These are phyloP conservation scores for Aegilops bicornis DNA, from an alignment of 176 grass and related monocot genomes.

Conservation along the genomic window DNA sequence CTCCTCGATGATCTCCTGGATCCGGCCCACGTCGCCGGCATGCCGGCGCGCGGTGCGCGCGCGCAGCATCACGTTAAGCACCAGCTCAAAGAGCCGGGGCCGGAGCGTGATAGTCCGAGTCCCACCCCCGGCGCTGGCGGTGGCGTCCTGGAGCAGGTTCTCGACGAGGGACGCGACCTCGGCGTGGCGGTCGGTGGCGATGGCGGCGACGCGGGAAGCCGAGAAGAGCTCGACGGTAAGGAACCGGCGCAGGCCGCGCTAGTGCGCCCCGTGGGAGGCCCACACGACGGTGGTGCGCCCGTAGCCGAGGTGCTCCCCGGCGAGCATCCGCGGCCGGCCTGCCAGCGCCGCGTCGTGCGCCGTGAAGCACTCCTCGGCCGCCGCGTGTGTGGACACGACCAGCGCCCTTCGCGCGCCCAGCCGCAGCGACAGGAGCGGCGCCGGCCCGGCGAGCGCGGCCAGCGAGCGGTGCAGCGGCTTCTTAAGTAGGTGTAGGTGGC, in stretches of 20 bases:
- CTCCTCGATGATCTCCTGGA: constrained; percentile 52
- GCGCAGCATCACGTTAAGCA: constrained; percentile 48
- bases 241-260: constrained; percentile 55
- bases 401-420: constrained; percentile 51
- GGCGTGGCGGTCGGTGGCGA: constrained; percentile 28
- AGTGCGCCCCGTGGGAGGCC: constrained; percentile 39
- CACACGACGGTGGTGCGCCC: constrained; percentile 21
- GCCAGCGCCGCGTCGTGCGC: constrained; percentile 48
- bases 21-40: constrained; percentile 1
- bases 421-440: constrained; percentile 45
- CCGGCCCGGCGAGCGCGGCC: not conserved
- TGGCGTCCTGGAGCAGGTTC: constrained; percentile 1
- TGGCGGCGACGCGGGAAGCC: constrained; percentile 28
- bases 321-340: constrained; percentile 45
- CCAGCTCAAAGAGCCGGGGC: constrained; percentile 36
- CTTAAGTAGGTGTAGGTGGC: constrained; percentile 57
- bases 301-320: constrained; percentile 32
- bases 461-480: constrained; percentile 51
- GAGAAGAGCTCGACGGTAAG: constrained; percentile 44
- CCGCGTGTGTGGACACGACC: constrained; percentile 44
- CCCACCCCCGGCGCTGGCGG: not conserved
- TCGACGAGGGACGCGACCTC: constrained; percentile 39
- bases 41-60: not conserved
- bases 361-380: constrained; percentile 66
- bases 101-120: not conserved